Evolutionary conservation across 2,329 filamentous ascomycete genomes (phyloP), one percentile per base, ranked within the genome.

Genomic region (Rhynchosporium secalis): DNA sequence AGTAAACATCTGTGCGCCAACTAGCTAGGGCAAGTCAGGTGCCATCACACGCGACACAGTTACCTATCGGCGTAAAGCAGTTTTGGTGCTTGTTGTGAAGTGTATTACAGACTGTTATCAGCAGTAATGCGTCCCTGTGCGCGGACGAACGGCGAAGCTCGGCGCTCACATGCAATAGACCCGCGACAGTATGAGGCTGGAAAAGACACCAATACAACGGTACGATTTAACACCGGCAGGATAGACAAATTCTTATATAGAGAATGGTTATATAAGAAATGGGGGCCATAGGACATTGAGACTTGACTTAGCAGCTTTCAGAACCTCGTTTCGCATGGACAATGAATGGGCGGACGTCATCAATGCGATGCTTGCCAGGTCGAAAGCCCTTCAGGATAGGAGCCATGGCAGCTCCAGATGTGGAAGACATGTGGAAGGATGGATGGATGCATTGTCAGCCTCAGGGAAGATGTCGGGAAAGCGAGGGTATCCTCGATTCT

Each of bases 31-130:
- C n/a, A n/a, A n/a, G n/a, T n/a, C n/a, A n/a, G n/a, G n/a, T n/a
- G n/a, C n/a, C n/a, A n/a, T n/a, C n/a, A n/a, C n/a, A n/a, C n/a
- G n/a, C n/a, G n/a, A 20, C 36, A 36, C 28, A n/a, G 29, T 40
- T 41, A 3, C 20, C 36, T 36, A 40, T 56, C 52, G 52, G 52
- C 26, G 52, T 28, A 56, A 43, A 56, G 36, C 4, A 43, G n/a
- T 13, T 41, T 56, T 31, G 52, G 52, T 56, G 52, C 2, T 56
- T 31, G 52, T 56, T 55, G 36, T 29, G 51, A 41, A 55, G 41
- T 36, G 36, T 56, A 36, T 56, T 36, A 56, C 52, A 43, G 33
- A n/a, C 41, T n/a, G 41, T 43, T n/a, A 43, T 56, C 36, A 41
- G 52, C 49, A 26, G 31, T 12, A 38, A n/a, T 52, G 52, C 52